Percentiles rank a stretch among this genome's conserved stretches.
These are phyloP conservation scores for Ophiostoma sp. DNA, from an alignment of 2,329 filamentous ascomycete species.

Conservation along the genomic window DNA sequence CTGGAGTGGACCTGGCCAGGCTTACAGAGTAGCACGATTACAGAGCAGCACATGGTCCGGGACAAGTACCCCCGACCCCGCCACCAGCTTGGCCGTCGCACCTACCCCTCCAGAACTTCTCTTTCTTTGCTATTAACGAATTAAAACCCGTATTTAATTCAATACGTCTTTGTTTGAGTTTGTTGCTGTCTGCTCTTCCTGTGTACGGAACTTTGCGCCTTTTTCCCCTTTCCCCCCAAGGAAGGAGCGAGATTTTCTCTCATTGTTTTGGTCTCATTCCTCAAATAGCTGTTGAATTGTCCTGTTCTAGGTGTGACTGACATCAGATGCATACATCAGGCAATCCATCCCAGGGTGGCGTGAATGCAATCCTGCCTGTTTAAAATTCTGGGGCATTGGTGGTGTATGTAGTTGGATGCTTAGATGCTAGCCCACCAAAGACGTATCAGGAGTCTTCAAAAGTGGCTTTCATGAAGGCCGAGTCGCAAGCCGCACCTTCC, in stretches of 20 bases:
- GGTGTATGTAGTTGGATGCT: not conserved
- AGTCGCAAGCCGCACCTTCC: conserved; percentile 5
- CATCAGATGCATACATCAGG: not conserved
- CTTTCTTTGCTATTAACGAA: not conserved
- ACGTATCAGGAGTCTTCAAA: not conserved
- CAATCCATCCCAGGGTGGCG: not conserved
- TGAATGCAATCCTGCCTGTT: conserved; percentile 7
- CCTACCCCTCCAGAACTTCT: conserved; percentile 4
- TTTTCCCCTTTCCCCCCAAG: not conserved
- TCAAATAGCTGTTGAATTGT: not conserved
- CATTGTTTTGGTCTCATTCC: not conserved
- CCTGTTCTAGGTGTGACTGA: not conserved
- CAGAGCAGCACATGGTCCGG: conserved; percentile 4
- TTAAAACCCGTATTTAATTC: not conserved
- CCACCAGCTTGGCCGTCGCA: conserved; percentile 3
- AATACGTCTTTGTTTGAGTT: not conserved
- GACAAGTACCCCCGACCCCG: conserved; percentile 14
- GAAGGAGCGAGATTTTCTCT: not conserved
- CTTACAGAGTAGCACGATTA: too few relatives aligned
- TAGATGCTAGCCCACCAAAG: not conserved
- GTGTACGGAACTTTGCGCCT: not conserved
- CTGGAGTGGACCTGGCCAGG: not conserved
- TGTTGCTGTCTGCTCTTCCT: not conserved
- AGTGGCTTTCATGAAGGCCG: not conserved
- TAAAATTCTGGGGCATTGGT: not conserved